These are phyloP conservation scores for Paramecium sexaurelia DNA, from an alignment of 73 alveolate genomes.

Conservation along the genomic window DNA sequence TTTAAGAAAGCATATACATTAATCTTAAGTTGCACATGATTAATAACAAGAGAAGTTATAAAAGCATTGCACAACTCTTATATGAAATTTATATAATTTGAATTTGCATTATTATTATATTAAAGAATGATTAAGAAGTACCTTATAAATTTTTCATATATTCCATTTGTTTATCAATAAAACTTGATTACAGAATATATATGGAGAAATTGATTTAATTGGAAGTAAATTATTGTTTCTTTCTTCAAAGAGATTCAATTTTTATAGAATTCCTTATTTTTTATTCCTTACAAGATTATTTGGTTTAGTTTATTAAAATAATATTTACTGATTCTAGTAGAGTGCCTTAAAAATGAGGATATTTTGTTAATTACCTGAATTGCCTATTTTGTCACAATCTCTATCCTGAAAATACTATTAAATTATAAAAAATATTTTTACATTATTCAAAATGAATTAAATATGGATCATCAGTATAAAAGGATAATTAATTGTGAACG, in stretches of 20 bases:
- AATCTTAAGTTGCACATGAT: no score
- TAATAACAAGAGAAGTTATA: no score
- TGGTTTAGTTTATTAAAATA: slow-evolving; percentile 84
- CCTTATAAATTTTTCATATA: slow-evolving; percentile 41
- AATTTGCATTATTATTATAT: neutral
- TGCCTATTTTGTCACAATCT: slow-evolving; percentile 93
- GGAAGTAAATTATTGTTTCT: neutral
- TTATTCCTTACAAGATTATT: neutral
- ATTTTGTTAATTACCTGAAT: slow-evolving; percentile 91
- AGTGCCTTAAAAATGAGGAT: slow-evolving; percentile 98
- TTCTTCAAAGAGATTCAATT: neutral
- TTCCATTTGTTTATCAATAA: slow-evolving; percentile 30
- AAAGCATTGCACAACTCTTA: neutral
- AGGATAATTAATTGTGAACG: slow-evolving; percentile 97
- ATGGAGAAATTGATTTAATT: slow-evolving; percentile 18
- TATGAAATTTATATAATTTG: neutral
- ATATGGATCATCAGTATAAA: slow-evolving; percentile 98
- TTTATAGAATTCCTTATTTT: neutral
- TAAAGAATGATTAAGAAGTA: slow-evolving; percentile 21
- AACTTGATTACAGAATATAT: neutral
- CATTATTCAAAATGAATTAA: slow-evolving; percentile 97
- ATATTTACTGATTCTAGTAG: slow-evolving; percentile 96
- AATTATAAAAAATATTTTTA: neutral
- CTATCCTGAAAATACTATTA: slow-evolving; percentile 95
- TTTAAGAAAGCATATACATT: neutral